Evolutionary conservation across 345 rosid species (phyloP), one percentile per base, ranked within the genome.

Genomic region (Bruguiera sexangula): DNA sequence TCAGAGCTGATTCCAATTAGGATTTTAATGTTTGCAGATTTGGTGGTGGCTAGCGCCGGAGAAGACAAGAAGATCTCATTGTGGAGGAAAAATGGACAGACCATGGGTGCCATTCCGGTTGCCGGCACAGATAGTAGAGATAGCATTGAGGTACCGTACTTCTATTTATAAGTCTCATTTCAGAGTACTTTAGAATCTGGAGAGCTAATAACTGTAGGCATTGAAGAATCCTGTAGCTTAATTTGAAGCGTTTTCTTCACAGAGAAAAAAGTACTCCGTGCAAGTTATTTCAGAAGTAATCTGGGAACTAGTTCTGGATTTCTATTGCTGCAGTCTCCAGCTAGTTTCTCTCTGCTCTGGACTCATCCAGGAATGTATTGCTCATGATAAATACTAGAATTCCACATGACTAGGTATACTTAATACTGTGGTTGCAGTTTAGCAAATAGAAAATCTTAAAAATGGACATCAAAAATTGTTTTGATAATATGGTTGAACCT

Each of bases 21-120:
- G 32, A 6, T 29, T 61, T 61, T 20, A 8, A 32, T 62, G 62
- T 67, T 29, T 82, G 78, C 82, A 96, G 99, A 96, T 89, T 83
- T 96, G 70, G 99, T 92, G 34, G 88, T 92, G 74, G 99, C 96
- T n/a, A 92, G 97, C 85, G 87, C 96, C 2, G 98, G 99, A 62
- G 99, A 92, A 34, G 99, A 92, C 71, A 90, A 89, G 88, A 92
- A 82, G 90, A 92, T 96, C 70, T 90, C 99, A 0, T 9, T 96
- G 55, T 89, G 97, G 96, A 72, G 91, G 81, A 86, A 81, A 76
- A 89, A 79, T 83, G 99, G 99, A 72, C 88, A 72, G 73, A 85
- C 79, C 79, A 75, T 90, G 83, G 99, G 97, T 62, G 85, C 93
- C 22, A 68, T 92, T 77, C 97, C 98, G 0, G 83, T 89, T 54